Evolutionary conservation across 371 early-diverging fungal genomes (phyloP).

Genomic region (Rhizopus sp.): DNA sequence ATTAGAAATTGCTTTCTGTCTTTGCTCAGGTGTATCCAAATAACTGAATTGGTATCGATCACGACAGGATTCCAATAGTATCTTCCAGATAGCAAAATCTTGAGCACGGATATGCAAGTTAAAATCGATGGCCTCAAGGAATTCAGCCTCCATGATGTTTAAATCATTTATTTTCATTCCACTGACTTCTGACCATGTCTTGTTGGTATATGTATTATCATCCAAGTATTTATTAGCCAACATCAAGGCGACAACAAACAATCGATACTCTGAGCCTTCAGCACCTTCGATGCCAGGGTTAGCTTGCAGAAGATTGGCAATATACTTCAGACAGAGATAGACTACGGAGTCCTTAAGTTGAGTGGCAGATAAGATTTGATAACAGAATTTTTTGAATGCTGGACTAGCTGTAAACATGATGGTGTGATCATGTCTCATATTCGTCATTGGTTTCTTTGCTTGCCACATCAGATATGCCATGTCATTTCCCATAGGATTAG

Average conservation of each 20-base stretch:
- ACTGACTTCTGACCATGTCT: slow-evolving; percentile 72
- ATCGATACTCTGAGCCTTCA: slow-evolving; percentile 75
- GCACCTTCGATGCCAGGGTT: slow-evolving; percentile 64
- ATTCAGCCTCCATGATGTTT: slow-evolving; percentile 74
- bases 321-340: slow-evolving; percentile 59
- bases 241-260: slow-evolving; percentile 82
- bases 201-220: slow-evolving; percentile 72
- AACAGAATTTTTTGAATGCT: slow-evolving; percentile 63
- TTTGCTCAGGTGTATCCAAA: slow-evolving; percentile 22
- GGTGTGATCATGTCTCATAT: slow-evolving; percentile 18
- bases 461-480: slow-evolving; percentile 26
- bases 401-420: slow-evolving; percentile 49
- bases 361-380: slow-evolving; percentile 60
- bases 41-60: slow-evolving; percentile 15
- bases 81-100: slow-evolving; percentile 50
- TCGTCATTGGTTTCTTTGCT: slow-evolving; percentile 19
- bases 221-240: slow-evolving; percentile 70
- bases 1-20: slow-evolving; percentile 23
- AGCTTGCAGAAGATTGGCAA: slow-evolving; percentile 57
- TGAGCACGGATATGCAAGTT: slow-evolving; percentile 60
- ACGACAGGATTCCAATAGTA: slow-evolving; percentile 30
- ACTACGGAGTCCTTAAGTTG: slow-evolving; percentile 61
- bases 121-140: slow-evolving; percentile 62
- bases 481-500: slow-evolving; percentile 15
- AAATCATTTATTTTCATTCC: slow-evolving; percentile 64